Base-by-base conservation (phyloP, 148 eudicot species). In the Dysphania ambrosioides region DNA sequence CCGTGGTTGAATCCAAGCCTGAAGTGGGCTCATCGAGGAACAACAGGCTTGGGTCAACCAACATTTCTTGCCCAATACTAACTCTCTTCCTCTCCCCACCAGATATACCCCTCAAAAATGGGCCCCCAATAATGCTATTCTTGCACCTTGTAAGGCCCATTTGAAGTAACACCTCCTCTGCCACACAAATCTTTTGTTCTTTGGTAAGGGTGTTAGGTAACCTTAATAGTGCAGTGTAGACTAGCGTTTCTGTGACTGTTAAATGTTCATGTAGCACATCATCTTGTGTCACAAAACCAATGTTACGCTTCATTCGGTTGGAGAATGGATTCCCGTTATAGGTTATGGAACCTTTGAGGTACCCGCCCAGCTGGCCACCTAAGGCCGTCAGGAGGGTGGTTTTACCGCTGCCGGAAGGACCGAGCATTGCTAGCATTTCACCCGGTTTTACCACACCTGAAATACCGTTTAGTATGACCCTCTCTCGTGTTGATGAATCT, bases 321-420 rank as follows among this genome's bases (percentile, higher is more conserved):
- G 97, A 88, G 53, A 84, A 93, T 2, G 90, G 84, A 6, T 84
- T 73, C n/a, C 78, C 83, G 36, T 91, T 88, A 85, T 86, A 93
- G 0, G 91, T 79, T 30, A 93, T 85, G 23, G 19, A 78, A 15
- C 97, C 97, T 1, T 49, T 30, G 12, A 88, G 83, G 24, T 56
- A 40, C 5, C 98, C 95, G 0, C 79, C 83, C 32, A 93, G 75
- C 0, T 91, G 86, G 44, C 98, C 96, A 0, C 95, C 96, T 16
- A 94, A 66, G 41, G 91, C 96, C 1, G 97, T 94, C 0, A 94
- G 76, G 1, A 94, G 85, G 8, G 97, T 94, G 26, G 98, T 89
- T 72, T 94, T 93, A 62, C 98, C 98, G 47, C 98, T 87, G 19
- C 98, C 98, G 0, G 97, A 94, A 4, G 98, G 98, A 26, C 98